These are phyloP conservation scores for Beauveria pseudobassiana DNA, from an alignment of 2,329 filamentous ascomycete species.

Conservation along the genomic window DNA sequence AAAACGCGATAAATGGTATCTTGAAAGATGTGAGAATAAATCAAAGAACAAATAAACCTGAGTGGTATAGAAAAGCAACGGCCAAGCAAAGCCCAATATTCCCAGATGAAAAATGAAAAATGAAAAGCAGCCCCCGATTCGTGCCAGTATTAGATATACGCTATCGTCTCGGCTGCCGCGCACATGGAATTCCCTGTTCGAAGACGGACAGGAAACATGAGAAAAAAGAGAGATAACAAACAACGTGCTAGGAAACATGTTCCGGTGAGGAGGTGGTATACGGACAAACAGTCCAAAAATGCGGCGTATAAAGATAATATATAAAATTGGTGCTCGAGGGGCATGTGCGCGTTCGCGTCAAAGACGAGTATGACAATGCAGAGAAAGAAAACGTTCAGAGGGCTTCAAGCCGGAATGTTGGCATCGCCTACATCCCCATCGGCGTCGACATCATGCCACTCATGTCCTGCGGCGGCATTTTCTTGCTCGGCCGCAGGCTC, in stretches of 20 bases:
- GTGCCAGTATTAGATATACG: conserved; percentile 15
- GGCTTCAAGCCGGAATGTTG: not conserved
- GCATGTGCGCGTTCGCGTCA: not conserved
- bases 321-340: not conserved
- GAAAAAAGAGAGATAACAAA: not conserved
- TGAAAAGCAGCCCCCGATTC: not conserved
- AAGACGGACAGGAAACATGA: not conserved
- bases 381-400: not conserved
- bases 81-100: not conserved
- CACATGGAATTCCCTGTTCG: not conserved
- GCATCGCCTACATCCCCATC: conserved; percentile 19
- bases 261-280: not conserved
- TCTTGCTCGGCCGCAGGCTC: conserved; percentile 26
- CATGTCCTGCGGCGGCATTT: conserved; percentile 26
- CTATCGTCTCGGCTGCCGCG: conserved; percentile 12
- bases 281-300: not conserved
- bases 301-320: conserved; percentile 1
- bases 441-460: conserved; percentile 16
- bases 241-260: not conserved
- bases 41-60: not conserved
- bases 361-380: conserved; percentile 4
- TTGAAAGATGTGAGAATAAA: not conserved
- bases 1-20: not conserved
- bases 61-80: conserved; percentile 7
- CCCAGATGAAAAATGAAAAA: no score